Percentiles rank a stretch among this genome's conserved stretches.
phyloP scores from a whole-genome alignment of 2,329 filamentous ascomycete species.

The Trichoderma pleuroti region DNA sequence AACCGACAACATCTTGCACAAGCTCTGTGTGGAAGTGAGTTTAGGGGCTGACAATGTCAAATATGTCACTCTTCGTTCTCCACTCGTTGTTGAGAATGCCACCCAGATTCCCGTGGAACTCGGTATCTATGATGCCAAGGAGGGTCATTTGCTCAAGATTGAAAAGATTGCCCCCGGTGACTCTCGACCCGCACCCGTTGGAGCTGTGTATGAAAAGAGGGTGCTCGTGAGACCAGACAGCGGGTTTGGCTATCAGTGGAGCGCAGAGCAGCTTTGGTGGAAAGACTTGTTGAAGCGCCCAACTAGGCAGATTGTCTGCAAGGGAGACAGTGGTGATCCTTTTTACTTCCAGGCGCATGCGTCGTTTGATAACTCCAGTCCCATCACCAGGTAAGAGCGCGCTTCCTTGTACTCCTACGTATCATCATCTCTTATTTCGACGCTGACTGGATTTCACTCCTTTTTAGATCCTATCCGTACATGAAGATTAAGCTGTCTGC shows the following conservation, averaged over 20 bases:
- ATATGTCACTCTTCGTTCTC: conserved; percentile 92
- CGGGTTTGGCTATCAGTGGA: conserved; percentile 96
- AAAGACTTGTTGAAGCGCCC: conserved; percentile 81
- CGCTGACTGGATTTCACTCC: not conserved
- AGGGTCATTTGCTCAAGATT: conserved; percentile 91
- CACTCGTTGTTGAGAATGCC: conserved; percentile 88
- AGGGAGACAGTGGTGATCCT: conserved; percentile 78
- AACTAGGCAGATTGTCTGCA: conserved; percentile 83
- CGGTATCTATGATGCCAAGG: conserved; percentile 81
- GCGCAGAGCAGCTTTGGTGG: conserved; percentile 86
- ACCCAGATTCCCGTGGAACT: conserved; percentile 95
- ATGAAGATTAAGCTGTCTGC: conserved; percentile 92
- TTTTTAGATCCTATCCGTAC: conserved; percentile 73
- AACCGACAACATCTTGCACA: conserved; percentile 79
- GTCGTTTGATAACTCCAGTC: conserved; percentile 77
- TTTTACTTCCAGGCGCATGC: conserved; percentile 98
- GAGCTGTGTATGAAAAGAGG: conserved; percentile 85
- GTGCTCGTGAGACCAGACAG: conserved; percentile 86
- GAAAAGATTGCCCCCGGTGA: conserved; percentile 96
- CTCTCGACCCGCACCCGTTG: conserved; percentile 83
- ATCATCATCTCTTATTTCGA: not conserved
- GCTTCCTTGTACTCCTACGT: not conserved
- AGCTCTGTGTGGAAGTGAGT: conserved; percentile 85
- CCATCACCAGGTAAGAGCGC: conserved; percentile 63
- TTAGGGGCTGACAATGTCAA: conserved; percentile 96